phyloP scores from a whole-genome alignment of 176 grass and related monocot genomes.

The Zizania latifolia region DNA sequence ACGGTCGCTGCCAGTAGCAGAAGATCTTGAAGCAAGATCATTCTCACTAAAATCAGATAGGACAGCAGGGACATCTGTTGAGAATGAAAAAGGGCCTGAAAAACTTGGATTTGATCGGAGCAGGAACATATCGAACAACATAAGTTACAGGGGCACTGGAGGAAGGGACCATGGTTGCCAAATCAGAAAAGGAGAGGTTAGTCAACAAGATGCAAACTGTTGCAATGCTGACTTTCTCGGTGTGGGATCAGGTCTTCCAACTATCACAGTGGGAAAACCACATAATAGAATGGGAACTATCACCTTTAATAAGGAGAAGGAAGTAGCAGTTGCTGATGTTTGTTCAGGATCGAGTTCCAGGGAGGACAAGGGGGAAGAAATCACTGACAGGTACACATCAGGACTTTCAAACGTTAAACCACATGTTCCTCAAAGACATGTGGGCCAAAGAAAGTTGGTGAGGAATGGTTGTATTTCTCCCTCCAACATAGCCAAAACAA shows the following conservation, averaged over 20 bases:
- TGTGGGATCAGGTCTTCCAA: slow-evolving; percentile 24
- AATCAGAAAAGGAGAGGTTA: slow-evolving; percentile 17
- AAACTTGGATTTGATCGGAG: slow-evolving; percentile 23
- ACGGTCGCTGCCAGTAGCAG: slow-evolving; percentile 16
- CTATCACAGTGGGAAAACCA: slow-evolving; percentile 22
- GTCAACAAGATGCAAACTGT: slow-evolving; percentile 5
- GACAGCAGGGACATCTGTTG: slow-evolving; percentile 10
- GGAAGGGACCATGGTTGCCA: background rate
- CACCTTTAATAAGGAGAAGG: slow-evolving; percentile 38
- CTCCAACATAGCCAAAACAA: slow-evolving; percentile 41
- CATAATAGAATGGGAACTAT: slow-evolving; percentile 23
- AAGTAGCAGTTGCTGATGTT: slow-evolving; percentile 30
- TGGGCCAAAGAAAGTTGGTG: slow-evolving; percentile 52
- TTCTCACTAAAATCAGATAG: background rate
- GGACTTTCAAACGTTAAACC: slow-evolving; percentile 20
- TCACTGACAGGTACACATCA: background rate
- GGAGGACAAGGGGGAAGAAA: slow-evolving; percentile 39
- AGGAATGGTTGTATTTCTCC: slow-evolving; percentile 62
- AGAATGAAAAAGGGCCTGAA: slow-evolving; percentile 13
- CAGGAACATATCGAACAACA: slow-evolving; percentile 12
- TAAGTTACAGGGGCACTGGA: slow-evolving; percentile 8
- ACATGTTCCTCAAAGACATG: slow-evolving; percentile 41
- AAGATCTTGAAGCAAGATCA: slow-evolving; percentile 5
- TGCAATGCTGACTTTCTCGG: slow-evolving; percentile 15
- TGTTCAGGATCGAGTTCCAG: slow-evolving; percentile 11